Base-by-base conservation (phyloP, 495 filamentous ascomycete species). In the Rhypophila decipiens region DNA sequence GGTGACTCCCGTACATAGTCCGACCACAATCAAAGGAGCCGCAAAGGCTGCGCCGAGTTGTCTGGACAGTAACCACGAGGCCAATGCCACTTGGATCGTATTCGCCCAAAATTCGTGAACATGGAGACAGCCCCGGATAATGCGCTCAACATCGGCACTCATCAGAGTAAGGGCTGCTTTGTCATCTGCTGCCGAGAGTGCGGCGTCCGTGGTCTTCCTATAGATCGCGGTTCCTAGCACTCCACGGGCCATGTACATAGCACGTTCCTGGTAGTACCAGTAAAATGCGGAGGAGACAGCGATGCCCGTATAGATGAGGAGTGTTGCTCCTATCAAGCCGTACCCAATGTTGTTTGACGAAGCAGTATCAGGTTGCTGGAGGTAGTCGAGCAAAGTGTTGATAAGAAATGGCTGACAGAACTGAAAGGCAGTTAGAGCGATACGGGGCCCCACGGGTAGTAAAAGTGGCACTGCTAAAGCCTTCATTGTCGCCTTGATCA, bases 361-460 rank as follows among this genome's bases (percentile, higher is more conserved):
- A 4, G 52, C 33, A 19, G 63, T 70, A 0, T 59, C 63, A 4
- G 73, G 67, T 42, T 73, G 55, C 7, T 67, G 46, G 4, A 76
- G 72, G 39, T 77, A 62, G 0, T 51, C 56, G 4, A 83, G 56
- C 0, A 78, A 70, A 10, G 71, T 63, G 22, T 80, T 64, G 18
- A 86, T 73, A 11, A 88, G 69, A 41, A 87, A 74, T 1, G 84
- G 84, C 51, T 87, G 83, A 44, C 73, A 75, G 39, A 83, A 78
- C 17, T 70, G 78, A 51, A 88, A 81, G 11, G 47, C 64, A 4
- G 50, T 49, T 35, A 65, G 44, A 0, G 59, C 59, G 5, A 68
- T 47, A 2, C 64, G 58, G 2, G 66, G 62, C 1, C 46, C 50
- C 1, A 69, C 42, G 0, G 66, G 64, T 5, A 68, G 49, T 17